Evolutionary conservation across 2,329 filamentous ascomycete species (phyloP).

Genomic region (Penicillium sp.): DNA sequence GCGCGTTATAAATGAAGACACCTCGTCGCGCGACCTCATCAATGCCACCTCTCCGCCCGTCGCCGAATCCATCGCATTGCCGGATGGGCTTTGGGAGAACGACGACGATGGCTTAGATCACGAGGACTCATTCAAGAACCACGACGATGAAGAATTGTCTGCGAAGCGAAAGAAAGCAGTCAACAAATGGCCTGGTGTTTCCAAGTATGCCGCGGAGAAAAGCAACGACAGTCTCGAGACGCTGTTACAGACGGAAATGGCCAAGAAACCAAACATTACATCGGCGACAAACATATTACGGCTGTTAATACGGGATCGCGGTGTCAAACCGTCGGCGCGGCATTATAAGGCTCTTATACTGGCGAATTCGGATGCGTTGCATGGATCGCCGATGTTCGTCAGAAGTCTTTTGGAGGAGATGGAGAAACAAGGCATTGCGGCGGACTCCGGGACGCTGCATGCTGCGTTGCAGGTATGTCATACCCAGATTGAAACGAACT

Average conservation of each 20-base stretch:
- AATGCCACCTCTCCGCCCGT: neutral
- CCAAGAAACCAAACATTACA: constrained; percentile 26
- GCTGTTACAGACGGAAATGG: constrained; percentile 29
- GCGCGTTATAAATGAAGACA: neutral
- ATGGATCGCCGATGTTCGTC: constrained; percentile 69
- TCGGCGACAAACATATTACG: constrained; percentile 36
- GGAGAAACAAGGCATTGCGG: constrained; percentile 59
- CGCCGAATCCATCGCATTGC: neutral
- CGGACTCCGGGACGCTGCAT: constrained; percentile 70
- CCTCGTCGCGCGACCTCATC: neutral
- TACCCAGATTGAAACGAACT: neutral
- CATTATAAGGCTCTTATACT: constrained; percentile 74
- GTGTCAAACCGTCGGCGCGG: constrained; percentile 36
- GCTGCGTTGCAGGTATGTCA: constrained; percentile 64
- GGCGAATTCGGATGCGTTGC: constrained; percentile 63
- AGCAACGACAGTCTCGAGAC: constrained; percentile 28
- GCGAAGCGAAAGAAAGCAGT: neutral
- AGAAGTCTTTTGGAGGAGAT: constrained; percentile 71
- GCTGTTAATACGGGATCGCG: constrained; percentile 41
- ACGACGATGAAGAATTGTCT: neutral
- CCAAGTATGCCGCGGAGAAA: neutral
- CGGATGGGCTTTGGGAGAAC: neutral
- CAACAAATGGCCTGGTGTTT: neutral
- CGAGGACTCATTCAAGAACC: neutral
- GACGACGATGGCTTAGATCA: neutral